These are phyloP conservation scores for Protomyces macrosporus DNA, from an alignment of 1,139 yeast species.

Conservation along the genomic window DNA sequence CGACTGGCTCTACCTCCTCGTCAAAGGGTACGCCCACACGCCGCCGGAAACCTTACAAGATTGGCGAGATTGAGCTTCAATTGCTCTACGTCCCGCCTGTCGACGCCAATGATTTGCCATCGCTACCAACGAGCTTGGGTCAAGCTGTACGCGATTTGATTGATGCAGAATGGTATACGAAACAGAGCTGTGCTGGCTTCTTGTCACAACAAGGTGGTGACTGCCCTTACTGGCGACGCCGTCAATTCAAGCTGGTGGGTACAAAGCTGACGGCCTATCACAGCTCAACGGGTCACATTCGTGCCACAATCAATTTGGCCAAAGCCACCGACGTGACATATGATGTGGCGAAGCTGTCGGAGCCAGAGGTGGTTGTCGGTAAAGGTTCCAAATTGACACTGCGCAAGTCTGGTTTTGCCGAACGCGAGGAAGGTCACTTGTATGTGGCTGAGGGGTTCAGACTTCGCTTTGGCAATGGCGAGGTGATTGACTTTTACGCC, in stretches of 20 bases:
- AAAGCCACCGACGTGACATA: conserved; percentile 47
- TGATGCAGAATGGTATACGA: conserved; percentile 30
- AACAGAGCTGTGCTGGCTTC: conserved; percentile 50
- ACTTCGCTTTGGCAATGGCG: conserved; percentile 58
- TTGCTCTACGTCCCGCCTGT: conserved; percentile 27
- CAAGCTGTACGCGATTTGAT: conserved; percentile 27
- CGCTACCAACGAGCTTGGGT: conserved; percentile 27
- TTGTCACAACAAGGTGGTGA: conserved; percentile 79
- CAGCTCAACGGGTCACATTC: conserved; percentile 55
- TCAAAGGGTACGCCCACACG: conserved; percentile 7
- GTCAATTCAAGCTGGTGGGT: conserved; percentile 59
- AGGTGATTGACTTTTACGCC: conserved; percentile 60
- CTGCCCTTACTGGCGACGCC: conserved; percentile 58
- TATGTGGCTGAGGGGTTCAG: conserved; percentile 46
- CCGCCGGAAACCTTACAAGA: conserved; percentile 25
- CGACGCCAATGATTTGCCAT: conserved; percentile 2
- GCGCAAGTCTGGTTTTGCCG: conserved; percentile 24
- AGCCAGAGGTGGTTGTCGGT: conserved; percentile 39
- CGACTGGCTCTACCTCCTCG: conserved; percentile 29
- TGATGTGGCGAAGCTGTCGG: conserved; percentile 32
- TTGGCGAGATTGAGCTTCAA: conserved; percentile 26
- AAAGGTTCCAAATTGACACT: conserved; percentile 34
- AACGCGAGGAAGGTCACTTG: conserved; percentile 27
- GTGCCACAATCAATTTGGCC: conserved; percentile 60
- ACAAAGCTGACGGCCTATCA: conserved; percentile 59